Evolutionary conservation across 2,329 filamentous ascomycete genomes (phyloP), one percentile per base, ranked within the genome.

Genomic region (Amylocarpus encephaloides): DNA sequence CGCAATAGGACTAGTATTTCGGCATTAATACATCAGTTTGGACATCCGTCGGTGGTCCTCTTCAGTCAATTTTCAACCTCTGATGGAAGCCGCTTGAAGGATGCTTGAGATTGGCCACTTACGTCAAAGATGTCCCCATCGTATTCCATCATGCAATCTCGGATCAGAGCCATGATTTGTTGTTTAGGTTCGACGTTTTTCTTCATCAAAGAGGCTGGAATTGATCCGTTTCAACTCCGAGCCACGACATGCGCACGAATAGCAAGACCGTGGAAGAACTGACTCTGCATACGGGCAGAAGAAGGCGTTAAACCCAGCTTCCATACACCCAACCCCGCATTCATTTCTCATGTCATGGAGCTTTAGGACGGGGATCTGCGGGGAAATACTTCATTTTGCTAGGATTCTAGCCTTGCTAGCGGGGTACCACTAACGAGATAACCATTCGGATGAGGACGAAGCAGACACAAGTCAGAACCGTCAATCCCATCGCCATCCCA

Each of bases 401-500:
- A 16, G 39, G 38, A 41, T 41, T 11, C 18, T 42, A 30, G 26
- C 38, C 19, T 12, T 47, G 36, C 36, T 41, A 40, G 34, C 16
- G 33, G 15, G 6, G n/a, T 11, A 33, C 30, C 22, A 16, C 32
- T 15, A 32, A n/a, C n/a, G n/a, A n/a, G n/a, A n/a, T n/a, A n/a
- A 15, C 33, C 22, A 4, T 35, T 16, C 15, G 36, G 19, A 40
- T 48, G 35, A 43, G 19, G 26, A 22, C 47, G 50, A 33, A 30
- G 53, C 43, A 58, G 42, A 52, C 56, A 53, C 53, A 34, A 58
- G 56, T 58, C 43, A 55, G 41, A 39, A 43, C 29, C 38, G n/a
- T 16, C 48, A n/a, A 10, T 43, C 46, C 43, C 19, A 54, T 53
- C 51, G 53, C 54, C 44, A 51, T 53, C 33, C 41, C n/a, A 19